Conservation (phyloP, 2,329 filamentous ascomycete genomes). For the Fusarium sp. region DNA sequence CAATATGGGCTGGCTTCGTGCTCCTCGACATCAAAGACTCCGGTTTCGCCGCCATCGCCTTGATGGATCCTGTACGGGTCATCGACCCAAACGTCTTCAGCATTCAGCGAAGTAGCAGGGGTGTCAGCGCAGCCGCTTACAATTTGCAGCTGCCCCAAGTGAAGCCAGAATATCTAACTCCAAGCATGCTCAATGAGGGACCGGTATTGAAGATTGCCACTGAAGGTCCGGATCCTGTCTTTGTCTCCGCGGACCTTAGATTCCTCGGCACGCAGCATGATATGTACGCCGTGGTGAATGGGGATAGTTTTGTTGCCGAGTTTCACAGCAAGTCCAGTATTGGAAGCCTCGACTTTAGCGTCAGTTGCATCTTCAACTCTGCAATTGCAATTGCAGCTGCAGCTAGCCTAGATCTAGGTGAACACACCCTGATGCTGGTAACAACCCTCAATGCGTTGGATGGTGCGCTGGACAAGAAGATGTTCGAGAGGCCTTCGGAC, state of each 20-base stretch:
- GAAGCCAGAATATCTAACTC: neutral
- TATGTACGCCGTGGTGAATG: neutral
- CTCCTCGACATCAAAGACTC: constrained; percentile 2
- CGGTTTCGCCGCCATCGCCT: neutral
- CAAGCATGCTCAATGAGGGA: neutral
- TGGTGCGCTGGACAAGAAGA: neutral
- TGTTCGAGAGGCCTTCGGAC: neutral
- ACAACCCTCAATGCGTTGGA: neutral
- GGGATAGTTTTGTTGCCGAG: neutral
- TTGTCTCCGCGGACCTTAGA: neutral
- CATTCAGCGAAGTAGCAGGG: neutral
- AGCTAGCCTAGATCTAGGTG: neutral
- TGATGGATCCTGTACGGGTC: neutral
- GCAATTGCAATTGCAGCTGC: neutral
- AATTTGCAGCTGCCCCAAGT: neutral
- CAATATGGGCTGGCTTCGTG: neutral
- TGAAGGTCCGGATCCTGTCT: constrained; percentile 1
- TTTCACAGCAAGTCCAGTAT: neutral
- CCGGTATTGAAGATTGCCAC: neutral
- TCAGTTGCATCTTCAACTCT: neutral
- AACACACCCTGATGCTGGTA: neutral
- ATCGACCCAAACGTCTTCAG: neutral
- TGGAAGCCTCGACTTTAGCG: neutral
- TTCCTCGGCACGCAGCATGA: constrained; percentile 1
- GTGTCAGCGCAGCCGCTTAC: neutral